Evolutionary conservation across 805 yeast species (phyloP).

Genomic region (Metschnikowia matae): DNA sequence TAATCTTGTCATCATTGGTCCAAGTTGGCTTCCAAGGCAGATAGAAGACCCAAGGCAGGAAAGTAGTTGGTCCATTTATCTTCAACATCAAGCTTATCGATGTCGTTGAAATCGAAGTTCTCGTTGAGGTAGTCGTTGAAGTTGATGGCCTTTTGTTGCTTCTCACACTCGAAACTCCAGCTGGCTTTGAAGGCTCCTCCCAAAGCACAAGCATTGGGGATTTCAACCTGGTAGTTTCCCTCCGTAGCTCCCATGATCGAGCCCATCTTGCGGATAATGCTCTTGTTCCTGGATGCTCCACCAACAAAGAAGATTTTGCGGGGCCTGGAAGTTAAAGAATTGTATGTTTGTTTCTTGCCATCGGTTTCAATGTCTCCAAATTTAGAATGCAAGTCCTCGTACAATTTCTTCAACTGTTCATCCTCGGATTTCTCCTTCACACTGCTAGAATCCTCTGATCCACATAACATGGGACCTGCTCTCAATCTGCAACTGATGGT

Average conservation of each 20-base stretch:
- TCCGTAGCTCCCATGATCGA: conserved; percentile 61
- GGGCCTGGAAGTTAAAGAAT: conserved; percentile 53
- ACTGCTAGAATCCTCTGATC: conserved; percentile 4
- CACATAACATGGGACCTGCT: conserved; percentile 69
- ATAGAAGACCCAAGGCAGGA: conserved; percentile 50
- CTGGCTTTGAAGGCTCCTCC: conserved; percentile 88
- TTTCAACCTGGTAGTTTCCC: conserved; percentile 68
- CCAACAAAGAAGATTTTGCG: conserved; percentile 78
- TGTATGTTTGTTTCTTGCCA: conserved; percentile 42
- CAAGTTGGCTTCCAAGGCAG: conserved; percentile 38
- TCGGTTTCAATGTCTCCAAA: conserved; percentile 48
- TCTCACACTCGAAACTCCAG: conserved; percentile 53
- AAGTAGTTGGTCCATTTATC: conserved; percentile 48
- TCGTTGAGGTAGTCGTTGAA: conserved; percentile 39
- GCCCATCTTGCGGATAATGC: conserved; percentile 67
- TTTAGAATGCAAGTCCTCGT: conserved; percentile 23
- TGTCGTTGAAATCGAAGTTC: conserved; percentile 41
- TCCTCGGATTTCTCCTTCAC: conserved; percentile 1
- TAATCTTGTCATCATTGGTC: conserved; percentile 1
- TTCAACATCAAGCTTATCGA: conserved; percentile 38
- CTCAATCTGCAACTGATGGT: conserved; percentile 80
- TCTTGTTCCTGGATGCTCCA: conserved; percentile 71
- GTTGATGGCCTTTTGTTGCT: conserved; percentile 32
- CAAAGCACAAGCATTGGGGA: conserved; percentile 86
- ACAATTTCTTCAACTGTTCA: conserved; percentile 16